Evolutionary conservation across 768 basidiomycete species (phyloP).

Genomic region (Lactarius pseudohatsudake): DNA sequence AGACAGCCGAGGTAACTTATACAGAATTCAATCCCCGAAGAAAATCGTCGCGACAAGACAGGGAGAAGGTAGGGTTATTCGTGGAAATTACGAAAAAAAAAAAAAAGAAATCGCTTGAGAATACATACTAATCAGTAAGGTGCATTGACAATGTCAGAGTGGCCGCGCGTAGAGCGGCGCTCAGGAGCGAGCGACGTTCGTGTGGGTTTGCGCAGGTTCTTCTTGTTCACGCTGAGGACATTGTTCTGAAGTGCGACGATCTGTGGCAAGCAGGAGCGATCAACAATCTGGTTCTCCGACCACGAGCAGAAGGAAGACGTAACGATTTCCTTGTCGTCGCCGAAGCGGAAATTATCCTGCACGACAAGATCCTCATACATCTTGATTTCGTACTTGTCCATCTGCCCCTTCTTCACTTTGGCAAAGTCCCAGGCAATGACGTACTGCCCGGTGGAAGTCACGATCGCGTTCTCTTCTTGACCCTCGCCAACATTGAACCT

Average conservation of each 20-base stretch:
- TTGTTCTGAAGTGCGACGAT: constrained; percentile 95
- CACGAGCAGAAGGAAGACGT: constrained; percentile 37
- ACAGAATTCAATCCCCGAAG: constrained; percentile 6
- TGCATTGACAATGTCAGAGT: constrained; percentile 27
- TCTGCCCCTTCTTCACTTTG: constrained; percentile 89
- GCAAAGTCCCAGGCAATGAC: constrained; percentile 97
- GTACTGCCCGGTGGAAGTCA: constrained; percentile 89
- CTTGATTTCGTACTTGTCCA: constrained; percentile 95
- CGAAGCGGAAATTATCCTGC: constrained; percentile 97
- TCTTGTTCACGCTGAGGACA: constrained; percentile 93
- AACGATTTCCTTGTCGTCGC: constrained; percentile 97
- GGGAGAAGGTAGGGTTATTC: not conserved
- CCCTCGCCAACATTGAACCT: constrained; percentile 93
- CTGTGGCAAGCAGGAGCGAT: constrained; percentile 41
- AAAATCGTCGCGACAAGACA: constrained; percentile 11
- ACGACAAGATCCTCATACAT: constrained; percentile 93
- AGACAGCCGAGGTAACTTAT: constrained; percentile 1
- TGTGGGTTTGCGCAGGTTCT: constrained; percentile 80
- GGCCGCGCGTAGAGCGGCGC: constrained; percentile 28
- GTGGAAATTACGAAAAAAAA: not conserved
- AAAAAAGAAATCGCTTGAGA: not conserved
- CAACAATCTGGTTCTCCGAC: constrained; percentile 7
- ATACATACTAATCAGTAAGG: constrained; percentile 20
- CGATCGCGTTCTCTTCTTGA: constrained; percentile 90
- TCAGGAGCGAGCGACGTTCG: constrained; percentile 65